These are phyloP conservation scores for Cercospora beticola DNA, from an alignment of 2,329 filamentous ascomycete genomes.

Conservation along the genomic window DNA sequence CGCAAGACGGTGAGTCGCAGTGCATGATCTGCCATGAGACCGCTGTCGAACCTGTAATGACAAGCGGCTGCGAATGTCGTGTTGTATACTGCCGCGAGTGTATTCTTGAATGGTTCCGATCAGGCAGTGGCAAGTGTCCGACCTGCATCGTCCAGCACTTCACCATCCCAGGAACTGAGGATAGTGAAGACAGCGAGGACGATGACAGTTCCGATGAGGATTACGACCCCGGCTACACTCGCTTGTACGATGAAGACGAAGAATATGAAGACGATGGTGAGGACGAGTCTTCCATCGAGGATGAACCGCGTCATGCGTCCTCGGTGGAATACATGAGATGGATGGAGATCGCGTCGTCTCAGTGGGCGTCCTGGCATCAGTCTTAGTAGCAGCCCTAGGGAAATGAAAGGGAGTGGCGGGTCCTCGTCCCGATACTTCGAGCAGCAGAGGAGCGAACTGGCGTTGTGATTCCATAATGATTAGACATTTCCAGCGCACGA, in stretches of 20 bases:
- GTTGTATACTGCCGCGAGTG: neutral
- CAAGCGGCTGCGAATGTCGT: neutral
- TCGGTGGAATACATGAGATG: no score
- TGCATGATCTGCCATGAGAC: neutral
- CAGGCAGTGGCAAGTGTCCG: neutral
- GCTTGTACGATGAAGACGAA: neutral
- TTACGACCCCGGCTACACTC: neutral
- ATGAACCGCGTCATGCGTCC: neutral
- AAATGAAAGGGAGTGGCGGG: no score
- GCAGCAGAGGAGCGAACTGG: no score
- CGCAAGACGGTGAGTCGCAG: neutral
- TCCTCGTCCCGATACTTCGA: no score
- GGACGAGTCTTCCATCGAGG: neutral
- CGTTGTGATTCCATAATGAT: no score
- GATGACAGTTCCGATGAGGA: neutral
- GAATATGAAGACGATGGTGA: neutral
- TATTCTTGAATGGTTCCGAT: neutral
- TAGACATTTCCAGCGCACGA: no score
- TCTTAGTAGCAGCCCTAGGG: no score
- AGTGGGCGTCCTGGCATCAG: no score
- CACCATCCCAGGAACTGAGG: neutral
- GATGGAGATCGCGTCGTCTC: no score
- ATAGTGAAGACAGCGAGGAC: neutral
- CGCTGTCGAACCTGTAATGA: neutral
- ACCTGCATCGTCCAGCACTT: neutral